Evolutionary conservation across 2,329 filamentous ascomycete genomes (phyloP), one percentile per base, ranked within the genome.

Genomic region (Cordyceps pruinosa): DNA sequence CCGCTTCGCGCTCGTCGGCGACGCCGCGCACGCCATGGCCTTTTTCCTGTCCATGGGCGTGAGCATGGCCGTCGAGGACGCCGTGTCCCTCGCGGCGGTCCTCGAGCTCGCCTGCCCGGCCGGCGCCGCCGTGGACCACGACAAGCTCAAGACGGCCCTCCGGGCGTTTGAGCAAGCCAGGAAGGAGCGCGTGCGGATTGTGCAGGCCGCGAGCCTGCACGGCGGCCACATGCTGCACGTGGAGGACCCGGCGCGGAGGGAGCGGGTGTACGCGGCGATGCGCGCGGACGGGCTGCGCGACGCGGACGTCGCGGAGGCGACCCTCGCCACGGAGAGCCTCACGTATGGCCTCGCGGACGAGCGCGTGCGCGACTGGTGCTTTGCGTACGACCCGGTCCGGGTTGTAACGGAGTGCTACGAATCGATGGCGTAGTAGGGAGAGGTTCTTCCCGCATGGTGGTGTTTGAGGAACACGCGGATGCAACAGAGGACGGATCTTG

Each of bases 11-110:
- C 47, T 63, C 10, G 32, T 62, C 21, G 61, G 61, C 42, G 61
- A 63, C 48, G 50, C 58, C 15, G 58, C 60, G n/a, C 61, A 63
- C 49, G 61, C 61, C 39, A 62, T 63, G 61, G 56, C 59, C 5
- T 63, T 62, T 28, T 62, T 60, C 45, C 54, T 62, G 39, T 63
- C 61, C 45, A 62, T 63, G 61, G 60, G 61, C 15, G 61, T 62
- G 2, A 62, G 60, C 44, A 41, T 62, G 28, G 61, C 60, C 8
- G 61, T 63, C 9, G 61, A 63, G 35, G 60, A 63, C 23, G 60
- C 61, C 32, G 61, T 47, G n/a, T 57, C 60, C 5, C 61, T 63
- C 42, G 37, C 50, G 9, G 34, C 54, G 4, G 59, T 42, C 12
- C 39, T 63, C 17, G 53, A 62, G 26, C 34, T 56, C 3, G 60